Conservation (phyloP, 176 grass and related monocot species). For the Melocanna baccifera region DNA sequence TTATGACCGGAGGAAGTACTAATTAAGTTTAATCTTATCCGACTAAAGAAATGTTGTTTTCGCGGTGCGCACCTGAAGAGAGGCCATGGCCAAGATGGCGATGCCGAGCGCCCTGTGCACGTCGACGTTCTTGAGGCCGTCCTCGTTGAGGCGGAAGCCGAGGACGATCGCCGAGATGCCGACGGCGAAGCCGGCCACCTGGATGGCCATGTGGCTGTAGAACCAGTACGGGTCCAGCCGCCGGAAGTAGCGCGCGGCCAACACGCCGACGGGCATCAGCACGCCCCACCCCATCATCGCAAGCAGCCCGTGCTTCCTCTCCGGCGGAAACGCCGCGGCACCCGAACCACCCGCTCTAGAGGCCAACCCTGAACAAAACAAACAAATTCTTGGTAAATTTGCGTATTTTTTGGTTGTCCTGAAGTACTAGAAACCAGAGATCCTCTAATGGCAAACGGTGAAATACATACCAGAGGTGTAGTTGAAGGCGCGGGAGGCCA, state of each 20-base stretch:
- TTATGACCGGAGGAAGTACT: no score
- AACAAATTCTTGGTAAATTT: neutral
- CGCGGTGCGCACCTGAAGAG: constrained; percentile 53
- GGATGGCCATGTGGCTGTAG: constrained; percentile 67
- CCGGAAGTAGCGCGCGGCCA: constrained; percentile 73
- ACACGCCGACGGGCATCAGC: constrained; percentile 66
- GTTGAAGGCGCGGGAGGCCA: constrained; percentile 42
- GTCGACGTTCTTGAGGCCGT: constrained; percentile 47
- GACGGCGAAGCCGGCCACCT: constrained; percentile 41
- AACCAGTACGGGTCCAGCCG: constrained; percentile 71
- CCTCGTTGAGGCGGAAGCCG: constrained; percentile 53
- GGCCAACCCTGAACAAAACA: neutral
- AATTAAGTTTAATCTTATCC: neutral
- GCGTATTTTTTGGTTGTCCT: neutral
- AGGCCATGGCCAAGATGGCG: constrained; percentile 47
- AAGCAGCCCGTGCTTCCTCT: constrained; percentile 61
- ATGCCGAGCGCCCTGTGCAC: constrained; percentile 75
- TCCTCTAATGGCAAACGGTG: neutral
- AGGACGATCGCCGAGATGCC: constrained; percentile 55
- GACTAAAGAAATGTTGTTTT: neutral
- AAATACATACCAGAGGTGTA: constrained; percentile 54
- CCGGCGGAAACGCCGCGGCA: neutral
- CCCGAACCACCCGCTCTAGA: neutral
- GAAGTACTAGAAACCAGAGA: neutral
- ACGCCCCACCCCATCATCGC: constrained; percentile 71